Conservation (phyloP, 176 grass and related monocot species). For the Cenchrus americanus region DNA sequence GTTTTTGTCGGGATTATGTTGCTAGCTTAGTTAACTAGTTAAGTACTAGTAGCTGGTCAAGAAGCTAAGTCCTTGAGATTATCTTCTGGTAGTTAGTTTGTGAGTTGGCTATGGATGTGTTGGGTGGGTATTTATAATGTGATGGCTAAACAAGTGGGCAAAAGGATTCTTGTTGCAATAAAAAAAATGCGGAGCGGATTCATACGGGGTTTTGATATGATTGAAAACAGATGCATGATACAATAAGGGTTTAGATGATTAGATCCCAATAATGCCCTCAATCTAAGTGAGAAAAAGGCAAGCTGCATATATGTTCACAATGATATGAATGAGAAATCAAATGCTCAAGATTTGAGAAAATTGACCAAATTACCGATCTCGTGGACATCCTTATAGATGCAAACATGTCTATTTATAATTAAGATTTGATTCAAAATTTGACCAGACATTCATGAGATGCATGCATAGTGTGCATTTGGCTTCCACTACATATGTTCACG, state of each 20-base stretch:
- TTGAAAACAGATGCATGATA: neutral
- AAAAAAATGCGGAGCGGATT: conserved; percentile 6
- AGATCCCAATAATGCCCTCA: neutral
- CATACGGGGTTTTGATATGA: neutral
- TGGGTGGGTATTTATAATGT: conserved; percentile 50
- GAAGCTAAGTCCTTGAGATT: neutral
- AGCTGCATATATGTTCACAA: neutral
- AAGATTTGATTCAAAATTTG: neutral
- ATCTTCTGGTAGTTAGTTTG: conserved; percentile 29
- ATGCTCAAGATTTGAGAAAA: neutral
- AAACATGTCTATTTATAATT: neutral
- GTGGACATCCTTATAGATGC: neutral
- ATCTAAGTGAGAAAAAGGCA: neutral
- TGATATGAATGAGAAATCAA: neutral
- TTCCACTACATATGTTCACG: neutral
- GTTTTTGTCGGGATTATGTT: conserved; percentile 14
- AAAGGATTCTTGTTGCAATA: neutral
- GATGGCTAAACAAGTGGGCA: conserved; percentile 24
- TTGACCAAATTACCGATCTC: too few species aligned
- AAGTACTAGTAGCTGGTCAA: conserved; percentile 6
- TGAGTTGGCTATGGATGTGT: conserved; percentile 14
- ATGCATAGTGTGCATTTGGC: neutral
- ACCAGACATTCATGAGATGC: neutral
- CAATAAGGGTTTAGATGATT: neutral
- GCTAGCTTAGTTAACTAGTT: conserved; percentile 20